Evolutionary conservation across 768 basidiomycete species (phyloP).

Genomic region (Xerocomellus chrysenteron): DNA sequence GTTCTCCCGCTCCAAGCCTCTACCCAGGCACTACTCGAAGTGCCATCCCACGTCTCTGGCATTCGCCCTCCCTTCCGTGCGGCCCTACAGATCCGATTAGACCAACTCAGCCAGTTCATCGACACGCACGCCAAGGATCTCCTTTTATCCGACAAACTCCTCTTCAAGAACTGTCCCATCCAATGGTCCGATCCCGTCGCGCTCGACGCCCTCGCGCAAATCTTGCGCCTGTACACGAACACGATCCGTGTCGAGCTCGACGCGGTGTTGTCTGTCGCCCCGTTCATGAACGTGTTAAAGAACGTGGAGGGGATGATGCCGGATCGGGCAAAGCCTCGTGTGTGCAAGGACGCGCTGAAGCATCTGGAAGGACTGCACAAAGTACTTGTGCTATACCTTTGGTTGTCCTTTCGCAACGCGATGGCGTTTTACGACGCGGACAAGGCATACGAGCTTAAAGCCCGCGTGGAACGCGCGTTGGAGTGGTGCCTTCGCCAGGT

Average conservation of each 20-base stretch:
- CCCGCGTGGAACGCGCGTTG: conserved; percentile 61
- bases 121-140: conserved; percentile 40
- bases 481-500: conserved; percentile 57
- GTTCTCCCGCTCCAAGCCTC: conserved; percentile 45
- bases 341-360: conserved; percentile 19
- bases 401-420: conserved; percentile 73
- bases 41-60: conserved; percentile 46
- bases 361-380: conserved; percentile 79
- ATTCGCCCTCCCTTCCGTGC: conserved; percentile 46
- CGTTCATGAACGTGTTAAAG: conserved; percentile 22
- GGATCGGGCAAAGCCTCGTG: background rate
- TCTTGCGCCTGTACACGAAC: conserved; percentile 36
- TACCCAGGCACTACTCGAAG: conserved; percentile 46
- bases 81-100: conserved; percentile 21
- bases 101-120: conserved; percentile 41
- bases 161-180: conserved; percentile 39
- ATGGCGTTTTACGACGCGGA: conserved; percentile 63
- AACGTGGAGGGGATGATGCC: conserved; percentile 27
- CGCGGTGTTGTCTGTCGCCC: conserved; percentile 19
- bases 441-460: conserved; percentile 53
- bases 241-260: conserved; percentile 23
- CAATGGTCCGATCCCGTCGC: conserved; percentile 22
- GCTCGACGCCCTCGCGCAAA: conserved; percentile 18
- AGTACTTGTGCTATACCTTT: conserved; percentile 74
- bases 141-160: conserved; percentile 43